Percentiles rank a stretch among this genome's conserved stretches.
Conservation (phyloP, 2,329 filamentous ascomycete genomes). For the Fusarium sp. region DNA sequence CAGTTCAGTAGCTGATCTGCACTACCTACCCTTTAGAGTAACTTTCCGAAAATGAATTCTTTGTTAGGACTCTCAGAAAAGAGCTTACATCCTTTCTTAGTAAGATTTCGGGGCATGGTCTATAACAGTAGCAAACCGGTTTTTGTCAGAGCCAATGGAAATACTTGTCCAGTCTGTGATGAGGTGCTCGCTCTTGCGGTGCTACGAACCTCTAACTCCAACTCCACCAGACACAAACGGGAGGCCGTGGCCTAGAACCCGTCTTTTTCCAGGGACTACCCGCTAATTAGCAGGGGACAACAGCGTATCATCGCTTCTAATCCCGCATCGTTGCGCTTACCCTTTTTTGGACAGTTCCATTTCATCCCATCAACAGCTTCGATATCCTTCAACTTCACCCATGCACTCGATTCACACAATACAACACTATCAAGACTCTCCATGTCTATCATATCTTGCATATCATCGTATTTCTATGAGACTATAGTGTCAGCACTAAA, state of each 20-base stretch:
- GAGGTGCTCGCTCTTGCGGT: not conserved
- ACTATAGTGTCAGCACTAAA: not conserved
- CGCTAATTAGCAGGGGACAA: conserved; percentile 24
- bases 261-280: conserved; percentile 28
- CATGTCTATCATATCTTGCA: not conserved
- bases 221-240: conserved; percentile 16
- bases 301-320: conserved; percentile 23
- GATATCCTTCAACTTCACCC: conserved; percentile 33
- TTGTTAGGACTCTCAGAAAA: not conserved
- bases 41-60: not conserved
- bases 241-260: conserved; percentile 13
- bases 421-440: not conserved
- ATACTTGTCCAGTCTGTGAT: not conserved
- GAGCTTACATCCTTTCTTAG: not conserved
- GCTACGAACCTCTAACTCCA: not conserved
- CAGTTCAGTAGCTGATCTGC: conserved; percentile 16
- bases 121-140: not conserved
- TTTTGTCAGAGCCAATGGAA: conserved; percentile 24
- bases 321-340: conserved; percentile 12
- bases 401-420: not conserved
- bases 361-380: conserved; percentile 6
- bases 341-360: not conserved
- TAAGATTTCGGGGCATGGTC: not conserved
- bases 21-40: not conserved
- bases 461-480: not conserved